These are phyloP conservation scores for Testicularia cyperi DNA, from an alignment of 1,284 basidiomycete species.

Conservation along the genomic window DNA sequence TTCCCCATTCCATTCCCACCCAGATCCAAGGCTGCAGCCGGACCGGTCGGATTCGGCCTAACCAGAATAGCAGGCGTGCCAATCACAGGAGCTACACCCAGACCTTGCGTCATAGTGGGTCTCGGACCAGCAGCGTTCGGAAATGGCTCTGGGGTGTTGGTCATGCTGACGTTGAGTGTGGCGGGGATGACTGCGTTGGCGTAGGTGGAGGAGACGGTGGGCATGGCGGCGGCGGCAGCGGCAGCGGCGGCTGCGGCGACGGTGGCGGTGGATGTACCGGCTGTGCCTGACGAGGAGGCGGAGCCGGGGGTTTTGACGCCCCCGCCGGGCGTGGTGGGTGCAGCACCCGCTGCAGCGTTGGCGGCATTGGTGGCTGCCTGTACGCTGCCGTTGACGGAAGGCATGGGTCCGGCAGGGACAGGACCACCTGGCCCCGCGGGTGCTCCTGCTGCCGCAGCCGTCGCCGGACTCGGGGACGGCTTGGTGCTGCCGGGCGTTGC, in stretches of 20 bases:
- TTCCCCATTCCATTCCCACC: too few species aligned
- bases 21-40: not conserved
- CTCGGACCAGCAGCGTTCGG: constrained; percentile 49
- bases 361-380: too few species aligned
- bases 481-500: not conserved
- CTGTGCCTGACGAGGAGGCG: not conserved
- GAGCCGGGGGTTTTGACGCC: too few species aligned
- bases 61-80: constrained; percentile 55
- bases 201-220: constrained; percentile 19
- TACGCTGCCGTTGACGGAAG: too few species aligned
- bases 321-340: constrained; percentile 1
- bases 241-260: not conserved
- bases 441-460: too few species aligned
- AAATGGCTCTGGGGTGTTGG: constrained; percentile 41
- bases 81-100: constrained; percentile 49
- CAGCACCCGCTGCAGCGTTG: not conserved
- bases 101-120: constrained; percentile 48
- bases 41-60: constrained; percentile 41
- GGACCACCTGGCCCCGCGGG: too few species aligned
- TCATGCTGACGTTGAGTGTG: constrained; percentile 28
- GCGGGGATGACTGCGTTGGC: constrained; percentile 30
- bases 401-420: too few species aligned
- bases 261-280: not conserved
- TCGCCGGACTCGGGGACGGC: not conserved
- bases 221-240: constrained; percentile 9